Evolutionary conservation across 352 stramenopile genomes (phyloP), one percentile per base, ranked within the genome.

Genomic region (Pythium scleroteichum): DNA sequence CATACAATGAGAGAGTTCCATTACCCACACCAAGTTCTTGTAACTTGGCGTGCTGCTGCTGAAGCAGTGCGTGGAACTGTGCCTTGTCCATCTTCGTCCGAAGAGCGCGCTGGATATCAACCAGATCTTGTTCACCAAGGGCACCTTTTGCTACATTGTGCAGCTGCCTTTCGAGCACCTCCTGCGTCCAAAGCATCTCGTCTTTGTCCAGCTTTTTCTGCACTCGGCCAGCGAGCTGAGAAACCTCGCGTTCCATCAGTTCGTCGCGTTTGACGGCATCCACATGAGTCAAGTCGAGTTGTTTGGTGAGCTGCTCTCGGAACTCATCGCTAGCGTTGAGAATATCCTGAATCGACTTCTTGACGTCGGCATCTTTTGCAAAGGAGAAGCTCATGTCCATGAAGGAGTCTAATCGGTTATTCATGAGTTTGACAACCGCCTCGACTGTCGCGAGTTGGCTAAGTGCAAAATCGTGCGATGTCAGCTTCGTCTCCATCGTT

Each of bases 191-290:
- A 4, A 90, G 67, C 32, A 92, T 66, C 26, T 92, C 78, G 53
- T 88, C 79, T 60, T 90, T 88, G 62, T 92, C 82, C 2, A 87
- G 66, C 38, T 91, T 91, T 61, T 86, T 90, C 50, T 78, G 84
- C 27, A 92, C 76, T 7, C 79, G 79, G 8, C 69, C 70, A 19
- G 82, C 76, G 16, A 92, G 67, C 39, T 92, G 80, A 39, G 72
- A 70, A 40, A 92, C 54, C 24, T 92, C 82, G 5, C 71, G 64
- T 40, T 88, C 82, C 0, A 92, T 59, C 6, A 76, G 45, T 14
- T 79, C 74, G 24, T 89, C 76, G 4, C 78, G 76, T 39, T 80
- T 70, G 14, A 78, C 41, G 7, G 76, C 73, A 33, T 88, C 78
- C 13, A 14, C 64, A 23, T 81, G 54, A 0, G 66, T 79, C 8